Evolutionary conservation across 202 grass and related monocot species (phyloP), one percentile per base, ranked within the genome.

Genomic region (Setaria viridis): DNA sequence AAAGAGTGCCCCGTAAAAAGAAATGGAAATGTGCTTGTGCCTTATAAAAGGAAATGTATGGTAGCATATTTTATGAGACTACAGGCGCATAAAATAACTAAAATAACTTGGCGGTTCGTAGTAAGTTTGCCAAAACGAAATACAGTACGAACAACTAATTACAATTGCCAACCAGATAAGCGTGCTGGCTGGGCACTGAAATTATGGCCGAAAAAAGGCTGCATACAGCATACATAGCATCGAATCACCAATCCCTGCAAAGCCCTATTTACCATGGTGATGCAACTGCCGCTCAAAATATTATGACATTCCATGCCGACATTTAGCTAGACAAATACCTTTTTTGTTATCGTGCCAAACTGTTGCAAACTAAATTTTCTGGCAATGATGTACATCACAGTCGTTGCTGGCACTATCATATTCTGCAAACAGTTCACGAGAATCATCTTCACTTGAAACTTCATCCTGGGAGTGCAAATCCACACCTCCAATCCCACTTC

Each of bases 111-210:
- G n/a, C 0, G 2, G 53, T 74, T 85, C 45, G 2, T 41, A 25
- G 11, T 65, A 68, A 58, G 87, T 89, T 80, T 80, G 73, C 1
- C 46, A 63, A 88, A 79, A n/a, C 9, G 32, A 58, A 81, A 76
- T 62, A 87, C 45, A 80, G 75, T 76, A 73, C 47, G 74, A 1
- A 59, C 42, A 84, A 74, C 19, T 81, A 88, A 81, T 81, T 81
- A 88, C 89, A 88, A 5, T 85, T 80, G 13, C 37, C 63, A 85
- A 59, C 71, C 37, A 65, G 47, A 80, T 78, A 47, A 30, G 53
- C 33, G 33, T 30, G 34, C 63, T 43, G 57, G 55, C 39, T 77
- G 70, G 35, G 76, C 70, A 76, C 30, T 62, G 34, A 76, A 51
- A 79, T 64, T 16, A 80, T 64, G 60, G 16, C 11, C 11, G 14